Evolutionary conservation across 139 green algal genomes (phyloP).

Genomic region (Tetraselmis chui): DNA sequence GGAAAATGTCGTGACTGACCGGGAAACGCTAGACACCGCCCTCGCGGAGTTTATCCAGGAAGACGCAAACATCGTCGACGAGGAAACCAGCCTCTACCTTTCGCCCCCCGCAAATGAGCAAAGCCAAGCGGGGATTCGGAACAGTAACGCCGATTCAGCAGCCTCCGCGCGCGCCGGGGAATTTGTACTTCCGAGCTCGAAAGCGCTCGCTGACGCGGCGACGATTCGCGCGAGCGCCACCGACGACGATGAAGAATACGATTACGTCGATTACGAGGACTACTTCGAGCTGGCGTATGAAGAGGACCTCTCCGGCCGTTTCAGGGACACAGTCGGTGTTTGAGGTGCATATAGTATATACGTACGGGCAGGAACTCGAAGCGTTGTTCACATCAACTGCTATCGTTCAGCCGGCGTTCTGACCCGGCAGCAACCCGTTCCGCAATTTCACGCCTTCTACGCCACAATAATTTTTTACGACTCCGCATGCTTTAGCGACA

Average conservation of each 20-base stretch:
- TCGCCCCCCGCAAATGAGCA: neutral
- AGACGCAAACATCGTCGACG: neutral
- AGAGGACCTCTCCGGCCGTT: neutral
- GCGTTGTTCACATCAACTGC: too few relatives aligned
- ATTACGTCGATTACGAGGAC: neutral
- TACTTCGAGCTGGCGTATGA: neutral
- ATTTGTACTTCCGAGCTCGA: too few relatives aligned
- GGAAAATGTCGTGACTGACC: neutral
- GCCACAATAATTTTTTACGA: too few relatives aligned
- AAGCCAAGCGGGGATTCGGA: neutral
- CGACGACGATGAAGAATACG: neutral
- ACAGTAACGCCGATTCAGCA: neutral
- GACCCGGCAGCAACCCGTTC: too few relatives aligned
- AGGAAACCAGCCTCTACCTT: neutral
- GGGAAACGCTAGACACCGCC: neutral
- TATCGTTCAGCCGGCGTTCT: too few relatives aligned
- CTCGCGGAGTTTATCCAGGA: neutral
- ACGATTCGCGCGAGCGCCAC: neutral
- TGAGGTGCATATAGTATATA: too few relatives aligned
- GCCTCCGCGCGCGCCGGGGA: neutral
- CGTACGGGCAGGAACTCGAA: too few relatives aligned
- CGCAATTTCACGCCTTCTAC: too few relatives aligned
- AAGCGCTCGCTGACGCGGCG: neutral
- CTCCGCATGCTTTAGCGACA: too few relatives aligned
- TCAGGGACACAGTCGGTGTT: too few relatives aligned